These are phyloP conservation scores for Boletus eberwhitei DNA, from an alignment of 768 basidiomycete genomes.

Conservation along the genomic window DNA sequence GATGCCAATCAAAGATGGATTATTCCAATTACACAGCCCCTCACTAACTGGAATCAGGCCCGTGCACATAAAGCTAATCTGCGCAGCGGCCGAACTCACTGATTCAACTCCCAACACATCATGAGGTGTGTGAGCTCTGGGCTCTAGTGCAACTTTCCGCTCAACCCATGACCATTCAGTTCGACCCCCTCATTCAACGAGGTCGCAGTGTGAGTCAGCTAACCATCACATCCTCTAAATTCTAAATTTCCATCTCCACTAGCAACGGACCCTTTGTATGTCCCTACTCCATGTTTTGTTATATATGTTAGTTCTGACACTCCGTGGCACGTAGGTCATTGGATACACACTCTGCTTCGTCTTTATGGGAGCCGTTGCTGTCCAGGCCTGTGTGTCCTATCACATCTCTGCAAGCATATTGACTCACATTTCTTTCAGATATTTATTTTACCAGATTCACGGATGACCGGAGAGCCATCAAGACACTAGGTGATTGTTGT, in stretches of 20 bases:
- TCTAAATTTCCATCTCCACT: background rate
- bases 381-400: constrained; percentile 15
- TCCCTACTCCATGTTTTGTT: background rate
- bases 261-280: constrained; percentile 16
- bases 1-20: too few relatives aligned
- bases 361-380: constrained; percentile 12
- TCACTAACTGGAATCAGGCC: background rate
- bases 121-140: background rate
- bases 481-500: constrained; percentile 10
- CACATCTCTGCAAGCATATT: too few relatives aligned
- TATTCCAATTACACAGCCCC: too few relatives aligned
- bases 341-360: constrained; percentile 16
- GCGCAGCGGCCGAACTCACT: background rate
- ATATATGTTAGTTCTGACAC: background rate
- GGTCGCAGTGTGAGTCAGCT: background rate
- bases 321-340: constrained; percentile 1
- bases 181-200: background rate
- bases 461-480: constrained; percentile 11
- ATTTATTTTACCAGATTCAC: constrained; percentile 19
- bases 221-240: background rate
- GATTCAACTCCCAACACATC: background rate
- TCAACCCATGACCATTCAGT: background rate
- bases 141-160: too few relatives aligned
- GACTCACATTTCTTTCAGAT: background rate
- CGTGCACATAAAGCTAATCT: background rate